phyloP scores from a whole-genome alignment of 345 rosid genomes.

The Clausena lansium region DNA sequence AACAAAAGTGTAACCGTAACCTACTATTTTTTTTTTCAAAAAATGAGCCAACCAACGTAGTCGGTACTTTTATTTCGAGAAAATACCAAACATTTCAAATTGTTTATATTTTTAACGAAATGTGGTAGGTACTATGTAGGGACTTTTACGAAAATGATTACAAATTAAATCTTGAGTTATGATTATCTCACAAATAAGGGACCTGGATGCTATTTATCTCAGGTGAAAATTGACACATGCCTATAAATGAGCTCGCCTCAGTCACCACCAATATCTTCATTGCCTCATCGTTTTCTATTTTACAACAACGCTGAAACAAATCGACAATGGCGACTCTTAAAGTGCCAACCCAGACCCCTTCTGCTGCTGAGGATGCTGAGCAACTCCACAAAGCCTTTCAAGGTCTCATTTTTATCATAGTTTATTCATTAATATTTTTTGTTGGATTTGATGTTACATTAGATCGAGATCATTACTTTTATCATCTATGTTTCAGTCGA shows the following conservation, averaged over 20 bases:
- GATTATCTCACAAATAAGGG: neutral
- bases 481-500: neutral
- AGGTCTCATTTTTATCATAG: constrained; percentile 34
- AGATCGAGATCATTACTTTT: neutral
- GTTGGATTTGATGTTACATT: neutral
- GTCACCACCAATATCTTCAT: neutral
- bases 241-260: neutral
- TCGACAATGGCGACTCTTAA: constrained; percentile 64
- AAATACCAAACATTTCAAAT: too few species aligned
- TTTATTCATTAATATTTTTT: neutral
- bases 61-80: too few species aligned
- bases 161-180: neutral
- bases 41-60: too few species aligned
- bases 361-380: constrained; percentile 84
- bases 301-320: constrained; percentile 14
- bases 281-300: constrained; percentile 15
- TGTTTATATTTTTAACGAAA: too few species aligned
- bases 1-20: too few species aligned
- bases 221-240: neutral
- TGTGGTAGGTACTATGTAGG: too few species aligned
- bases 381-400: constrained; percentile 79
- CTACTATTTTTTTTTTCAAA: too few species aligned
- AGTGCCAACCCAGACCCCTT: constrained; percentile 60
- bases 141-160: too few species aligned
- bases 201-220: neutral